phyloP scores from a whole-genome alignment of 2,329 filamentous ascomycete genomes.

The Curvularia sp. region DNA sequence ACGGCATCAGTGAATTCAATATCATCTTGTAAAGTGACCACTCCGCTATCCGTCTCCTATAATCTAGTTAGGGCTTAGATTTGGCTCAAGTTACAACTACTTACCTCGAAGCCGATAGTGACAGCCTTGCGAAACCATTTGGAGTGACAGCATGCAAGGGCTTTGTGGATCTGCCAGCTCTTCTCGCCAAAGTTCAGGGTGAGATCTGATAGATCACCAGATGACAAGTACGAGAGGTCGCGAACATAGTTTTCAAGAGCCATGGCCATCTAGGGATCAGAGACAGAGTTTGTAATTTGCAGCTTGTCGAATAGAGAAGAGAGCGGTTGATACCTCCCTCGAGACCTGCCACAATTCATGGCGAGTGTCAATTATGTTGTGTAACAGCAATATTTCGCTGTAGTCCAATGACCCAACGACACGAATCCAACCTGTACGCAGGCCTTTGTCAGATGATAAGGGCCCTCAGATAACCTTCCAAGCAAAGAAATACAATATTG shows the following conservation, averaged over 20 bases:
- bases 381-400: too few species aligned
- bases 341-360: not conserved
- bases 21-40: slow-evolving; percentile 27
- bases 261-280: not conserved
- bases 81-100: slow-evolving; percentile 1
- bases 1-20: slow-evolving; percentile 27
- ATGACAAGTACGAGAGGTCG: not conserved
- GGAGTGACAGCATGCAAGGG: slow-evolving; percentile 27
- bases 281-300: slow-evolving; percentile 10
- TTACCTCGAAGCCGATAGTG: slow-evolving; percentile 25
- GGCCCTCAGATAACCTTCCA: too few species aligned
- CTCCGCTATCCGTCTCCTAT: slow-evolving; percentile 27
- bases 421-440: too few species aligned
- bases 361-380: too few species aligned
- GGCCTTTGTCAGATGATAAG: too few species aligned
- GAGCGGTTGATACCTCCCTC: not conserved
- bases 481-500: too few species aligned
- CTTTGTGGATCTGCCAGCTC: slow-evolving; percentile 33
- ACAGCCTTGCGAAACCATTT: slow-evolving; percentile 32
- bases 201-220: slow-evolving; percentile 26
- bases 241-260: not conserved
- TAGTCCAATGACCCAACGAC: too few species aligned
- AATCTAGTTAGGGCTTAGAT: slow-evolving; percentile 7
- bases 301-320: slow-evolving; percentile 7
- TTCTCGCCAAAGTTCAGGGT: slow-evolving; percentile 26